A percentile compares a stretch with the other conserved stretches of the same genome.
Evolutionary conservation across 805 yeast genomes (phyloP).

Genomic region (Candida hungchunana): DNA sequence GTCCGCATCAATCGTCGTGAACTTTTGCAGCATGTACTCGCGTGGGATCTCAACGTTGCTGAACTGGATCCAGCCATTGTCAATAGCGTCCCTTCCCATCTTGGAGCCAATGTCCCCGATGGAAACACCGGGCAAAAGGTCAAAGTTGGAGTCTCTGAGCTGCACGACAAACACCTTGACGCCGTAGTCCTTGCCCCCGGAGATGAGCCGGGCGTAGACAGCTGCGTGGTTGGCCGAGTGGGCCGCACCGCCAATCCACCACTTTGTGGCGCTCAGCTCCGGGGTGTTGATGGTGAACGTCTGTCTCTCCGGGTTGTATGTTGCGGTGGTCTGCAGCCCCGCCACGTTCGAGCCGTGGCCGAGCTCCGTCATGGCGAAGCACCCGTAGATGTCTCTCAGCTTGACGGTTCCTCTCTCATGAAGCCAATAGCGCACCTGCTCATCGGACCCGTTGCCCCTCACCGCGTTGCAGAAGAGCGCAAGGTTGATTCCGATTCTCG

Average conservation of each 20-base stretch:
- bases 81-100: constrained; percentile 95
- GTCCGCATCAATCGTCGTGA: constrained; percentile 62
- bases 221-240: constrained; percentile 86
- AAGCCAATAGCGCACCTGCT: constrained; percentile 83
- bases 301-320: constrained; percentile 59
- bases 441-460: constrained; percentile 83
- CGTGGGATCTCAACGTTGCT: constrained; percentile 80
- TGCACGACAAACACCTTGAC: constrained; percentile 96
- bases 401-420: constrained; percentile 57
- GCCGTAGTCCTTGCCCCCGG: constrained; percentile 81
- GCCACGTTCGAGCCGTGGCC: constrained; percentile 96
- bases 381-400: constrained; percentile 63
- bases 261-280: constrained; percentile 86
- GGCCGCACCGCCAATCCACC: constrained; percentile 99
- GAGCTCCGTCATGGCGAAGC: constrained; percentile 90
- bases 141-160: constrained; percentile 59
- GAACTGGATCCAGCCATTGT: constrained; percentile 95
- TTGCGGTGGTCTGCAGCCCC: constrained; percentile 88
- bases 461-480: constrained; percentile 81
- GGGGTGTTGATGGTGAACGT: constrained; percentile 81
- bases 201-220: constrained; percentile 78
- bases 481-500: constrained; percentile 83
- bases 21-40: constrained; percentile 65
- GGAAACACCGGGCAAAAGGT: constrained; percentile 70
- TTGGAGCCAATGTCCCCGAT: constrained; percentile 92